Conservation (phyloP, 2,329 filamentous ascomycete genomes). For the Sarocladiaceae sp. region DNA sequence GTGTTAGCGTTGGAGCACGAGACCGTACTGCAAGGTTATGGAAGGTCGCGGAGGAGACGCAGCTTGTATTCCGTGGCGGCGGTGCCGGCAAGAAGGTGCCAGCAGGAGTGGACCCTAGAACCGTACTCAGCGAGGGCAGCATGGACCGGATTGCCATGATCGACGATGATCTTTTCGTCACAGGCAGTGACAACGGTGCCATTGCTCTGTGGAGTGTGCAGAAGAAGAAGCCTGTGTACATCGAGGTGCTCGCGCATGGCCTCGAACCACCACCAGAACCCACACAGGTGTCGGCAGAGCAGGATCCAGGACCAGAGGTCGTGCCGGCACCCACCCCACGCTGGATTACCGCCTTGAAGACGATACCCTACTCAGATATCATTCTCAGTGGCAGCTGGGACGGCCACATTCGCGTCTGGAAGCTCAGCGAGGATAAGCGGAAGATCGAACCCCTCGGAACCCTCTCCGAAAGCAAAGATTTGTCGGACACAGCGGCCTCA, state of each 20-base stretch:
- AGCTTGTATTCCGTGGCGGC: constrained; percentile 89
- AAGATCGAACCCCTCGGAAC: constrained; percentile 67
- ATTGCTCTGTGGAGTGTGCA: constrained; percentile 81
- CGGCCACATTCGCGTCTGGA: constrained; percentile 80
- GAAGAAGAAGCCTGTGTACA: constrained; percentile 91
- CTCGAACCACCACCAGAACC: constrained; percentile 65
- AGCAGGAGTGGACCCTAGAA: constrained; percentile 39
- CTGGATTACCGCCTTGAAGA: constrained; percentile 83
- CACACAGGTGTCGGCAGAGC: constrained; percentile 67
- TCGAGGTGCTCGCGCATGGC: constrained; percentile 76
- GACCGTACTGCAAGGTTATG: constrained; percentile 89
- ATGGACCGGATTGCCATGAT: constrained; percentile 90
- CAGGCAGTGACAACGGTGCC: constrained; percentile 84
- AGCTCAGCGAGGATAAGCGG: constrained; percentile 74
- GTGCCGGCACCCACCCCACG: constrained; percentile 64
- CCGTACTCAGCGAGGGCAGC: constrained; percentile 66
- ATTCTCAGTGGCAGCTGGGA: constrained; percentile 90
- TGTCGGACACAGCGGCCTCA: constrained; percentile 14
- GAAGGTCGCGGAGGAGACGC: constrained; percentile 94
- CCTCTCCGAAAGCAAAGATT: constrained; percentile 38
- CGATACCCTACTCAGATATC: constrained; percentile 84
- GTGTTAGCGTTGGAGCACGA: constrained; percentile 81
- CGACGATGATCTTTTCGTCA: constrained; percentile 83
- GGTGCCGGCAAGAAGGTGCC: constrained; percentile 50
- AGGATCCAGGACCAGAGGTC: constrained; percentile 51